These are phyloP conservation scores for Raphanus hybrid DNA, from an alignment of 441 rosid genomes.

Conservation along the genomic window DNA sequence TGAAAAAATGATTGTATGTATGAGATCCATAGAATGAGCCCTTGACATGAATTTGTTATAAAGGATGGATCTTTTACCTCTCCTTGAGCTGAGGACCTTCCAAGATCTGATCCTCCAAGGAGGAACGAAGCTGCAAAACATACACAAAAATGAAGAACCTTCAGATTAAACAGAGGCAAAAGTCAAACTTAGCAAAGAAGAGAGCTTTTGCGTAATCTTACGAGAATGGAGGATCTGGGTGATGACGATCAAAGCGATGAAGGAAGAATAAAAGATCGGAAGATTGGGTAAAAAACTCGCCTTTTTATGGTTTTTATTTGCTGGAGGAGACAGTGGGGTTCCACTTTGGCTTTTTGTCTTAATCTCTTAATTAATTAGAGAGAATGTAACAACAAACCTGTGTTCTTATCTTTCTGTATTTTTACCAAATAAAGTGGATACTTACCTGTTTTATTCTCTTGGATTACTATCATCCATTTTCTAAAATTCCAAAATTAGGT, in stretches of 20 bases:
- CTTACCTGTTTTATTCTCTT: neutral
- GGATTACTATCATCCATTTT: too few species aligned
- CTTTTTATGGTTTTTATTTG: neutral
- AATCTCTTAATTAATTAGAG: neutral
- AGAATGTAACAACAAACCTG: slow-evolving; percentile 11
- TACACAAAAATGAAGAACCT: neutral
- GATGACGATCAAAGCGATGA: slow-evolving; percentile 24
- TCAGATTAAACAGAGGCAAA: neutral
- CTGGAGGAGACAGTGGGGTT: slow-evolving; percentile 32
- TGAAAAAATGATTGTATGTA: neutral
- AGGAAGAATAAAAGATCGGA: slow-evolving; percentile 3
- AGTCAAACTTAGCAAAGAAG: slow-evolving; percentile 13
- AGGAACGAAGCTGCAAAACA: slow-evolving; percentile 23
- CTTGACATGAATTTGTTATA: neutral
- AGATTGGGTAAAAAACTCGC: slow-evolving; percentile 12
- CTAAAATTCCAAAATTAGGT: too few species aligned
- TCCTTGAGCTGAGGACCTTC: neutral
- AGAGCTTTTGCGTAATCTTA: slow-evolving; percentile 6
- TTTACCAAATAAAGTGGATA: slow-evolving; percentile 25
- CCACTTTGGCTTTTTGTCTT: slow-evolving; percentile 30
- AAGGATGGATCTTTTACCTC: slow-evolving; percentile 33
- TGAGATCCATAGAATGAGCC: slow-evolving; percentile 3
- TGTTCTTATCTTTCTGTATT: slow-evolving; percentile 14
- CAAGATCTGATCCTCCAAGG: slow-evolving; percentile 35
- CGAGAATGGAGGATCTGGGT: slow-evolving; percentile 23